Percentiles rank a stretch among this genome's conserved stretches.
Conservation (phyloP, 768 basidiomycete species). For the Omphalotus guepiniiformis region DNA sequence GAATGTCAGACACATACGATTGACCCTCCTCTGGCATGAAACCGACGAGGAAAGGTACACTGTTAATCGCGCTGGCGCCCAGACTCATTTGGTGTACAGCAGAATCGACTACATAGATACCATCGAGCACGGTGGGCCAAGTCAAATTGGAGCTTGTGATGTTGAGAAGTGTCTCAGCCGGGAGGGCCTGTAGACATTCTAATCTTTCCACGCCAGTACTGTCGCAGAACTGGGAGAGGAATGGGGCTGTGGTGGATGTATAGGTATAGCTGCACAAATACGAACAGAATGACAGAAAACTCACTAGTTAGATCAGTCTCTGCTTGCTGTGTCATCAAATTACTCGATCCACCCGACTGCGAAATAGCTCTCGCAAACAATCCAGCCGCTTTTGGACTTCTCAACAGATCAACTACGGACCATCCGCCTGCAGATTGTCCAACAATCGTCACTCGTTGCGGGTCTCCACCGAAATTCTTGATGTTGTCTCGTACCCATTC, state of each 20-base stretch:
- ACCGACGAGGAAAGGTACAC: conserved; percentile 14
- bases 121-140: conserved; percentile 14
- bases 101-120: conserved; percentile 9
- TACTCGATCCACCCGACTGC: conserved; percentile 16
- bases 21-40: conserved; percentile 19
- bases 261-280: not conserved
- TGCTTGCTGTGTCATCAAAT: conserved; percentile 7
- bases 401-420: conserved; percentile 26
- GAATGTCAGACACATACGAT: conserved; percentile 11
- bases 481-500: conserved; percentile 44
- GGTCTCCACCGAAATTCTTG: conserved; percentile 41
- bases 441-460: conserved; percentile 37
- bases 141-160: conserved; percentile 11
- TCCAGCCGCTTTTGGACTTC: conserved; percentile 22
- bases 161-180: conserved; percentile 13
- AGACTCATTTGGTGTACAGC: conserved; percentile 12
- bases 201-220: conserved; percentile 11
- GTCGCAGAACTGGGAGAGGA: conserved; percentile 11
- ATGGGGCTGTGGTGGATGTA: conserved; percentile 7
- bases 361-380: conserved; percentile 28
- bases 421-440: conserved; percentile 45
- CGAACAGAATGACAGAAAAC: not conserved
- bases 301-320: conserved; percentile 10
- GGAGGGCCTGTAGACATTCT: conserved; percentile 14
- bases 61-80: conserved; percentile 13